phyloP scores from a whole-genome alignment of 1,284 basidiomycete species.

The Ganoderma multipileum region DNA sequence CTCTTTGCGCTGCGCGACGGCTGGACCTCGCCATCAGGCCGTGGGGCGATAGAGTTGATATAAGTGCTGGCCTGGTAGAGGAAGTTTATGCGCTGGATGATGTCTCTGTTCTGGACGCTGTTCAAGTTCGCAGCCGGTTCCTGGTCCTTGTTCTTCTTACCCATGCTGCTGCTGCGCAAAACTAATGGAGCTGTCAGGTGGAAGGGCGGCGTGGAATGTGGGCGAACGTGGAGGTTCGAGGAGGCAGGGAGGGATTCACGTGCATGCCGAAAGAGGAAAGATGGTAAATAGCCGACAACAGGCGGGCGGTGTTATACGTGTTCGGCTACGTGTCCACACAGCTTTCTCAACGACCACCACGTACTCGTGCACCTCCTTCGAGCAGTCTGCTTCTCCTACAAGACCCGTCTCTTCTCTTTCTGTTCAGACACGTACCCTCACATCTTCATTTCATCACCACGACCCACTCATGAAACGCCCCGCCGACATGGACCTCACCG shows the following conservation, averaged over 20 bases:
- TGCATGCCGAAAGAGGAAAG: constrained; percentile 24
- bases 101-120: constrained; percentile 69
- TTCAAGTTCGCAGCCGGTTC: constrained; percentile 54
- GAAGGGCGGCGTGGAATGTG: neutral
- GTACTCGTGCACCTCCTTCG: constrained; percentile 37
- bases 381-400: constrained; percentile 39
- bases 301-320: constrained; percentile 34
- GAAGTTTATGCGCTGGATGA: constrained; percentile 83
- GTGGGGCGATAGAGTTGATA: constrained; percentile 51
- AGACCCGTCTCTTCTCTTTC: constrained; percentile 37
- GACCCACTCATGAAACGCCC: constrained; percentile 40
- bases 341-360: constrained; percentile 41
- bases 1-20: constrained; percentile 10
- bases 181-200: neutral
- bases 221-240: constrained; percentile 1
- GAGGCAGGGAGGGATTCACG: neutral
- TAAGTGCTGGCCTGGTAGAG: constrained; percentile 82
- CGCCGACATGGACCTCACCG: constrained; percentile 38
- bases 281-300: constrained; percentile 36
- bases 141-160: constrained; percentile 67
- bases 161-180: constrained; percentile 49
- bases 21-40: constrained; percentile 9
- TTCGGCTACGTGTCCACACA: constrained; percentile 33
- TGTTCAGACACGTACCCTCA: constrained; percentile 36
- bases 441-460: constrained; percentile 17